Evolutionary conservation across 805 yeast species (phyloP).

Genomic region (Kockiozyma suomiensis): DNA sequence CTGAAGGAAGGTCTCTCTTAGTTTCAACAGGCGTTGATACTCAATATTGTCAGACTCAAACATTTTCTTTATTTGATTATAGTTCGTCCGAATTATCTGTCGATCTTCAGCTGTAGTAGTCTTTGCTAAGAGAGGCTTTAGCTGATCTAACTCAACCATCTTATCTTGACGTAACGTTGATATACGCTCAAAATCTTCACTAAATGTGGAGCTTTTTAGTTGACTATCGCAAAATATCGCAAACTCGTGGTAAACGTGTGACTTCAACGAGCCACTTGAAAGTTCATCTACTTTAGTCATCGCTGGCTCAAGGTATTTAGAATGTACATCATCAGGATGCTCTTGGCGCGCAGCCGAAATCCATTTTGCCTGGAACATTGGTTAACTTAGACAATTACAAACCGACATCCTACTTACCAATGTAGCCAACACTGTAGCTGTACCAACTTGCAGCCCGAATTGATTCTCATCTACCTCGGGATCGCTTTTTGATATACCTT

Average conservation of each 20-base stretch:
- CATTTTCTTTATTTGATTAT: slow-evolving; percentile 37
- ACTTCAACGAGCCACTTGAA: slow-evolving; percentile 43
- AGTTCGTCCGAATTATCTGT: slow-evolving; percentile 51
- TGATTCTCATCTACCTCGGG: neutral
- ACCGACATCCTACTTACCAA: slow-evolving; percentile 11
- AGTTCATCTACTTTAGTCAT: slow-evolving; percentile 37
- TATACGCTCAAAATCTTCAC: slow-evolving; percentile 50
- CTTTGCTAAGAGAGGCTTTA: slow-evolving; percentile 52
- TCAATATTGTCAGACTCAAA: slow-evolving; percentile 54
- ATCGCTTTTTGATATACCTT: slow-evolving; percentile 32
- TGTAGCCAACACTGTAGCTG: slow-evolving; percentile 17
- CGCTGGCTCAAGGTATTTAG: slow-evolving; percentile 57
- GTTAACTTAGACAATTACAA: neutral
- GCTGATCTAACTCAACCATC: slow-evolving; percentile 46
- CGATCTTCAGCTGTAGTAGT: slow-evolving; percentile 51
- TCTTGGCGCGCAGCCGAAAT: slow-evolving; percentile 69
- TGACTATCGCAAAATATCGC: slow-evolving; percentile 78
- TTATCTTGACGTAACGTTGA: slow-evolving; percentile 41
- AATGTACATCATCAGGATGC: slow-evolving; percentile 59
- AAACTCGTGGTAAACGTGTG: slow-evolving; percentile 54
- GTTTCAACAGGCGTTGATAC: slow-evolving; percentile 45
- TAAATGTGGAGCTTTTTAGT: slow-evolving; percentile 49
- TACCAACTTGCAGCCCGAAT: slow-evolving; percentile 12
- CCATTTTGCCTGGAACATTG: slow-evolving; percentile 59
- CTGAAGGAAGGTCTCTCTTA: slow-evolving; percentile 49